phyloP scores from a whole-genome alignment of 148 eudicot genomes.

The Cornus florida region DNA sequence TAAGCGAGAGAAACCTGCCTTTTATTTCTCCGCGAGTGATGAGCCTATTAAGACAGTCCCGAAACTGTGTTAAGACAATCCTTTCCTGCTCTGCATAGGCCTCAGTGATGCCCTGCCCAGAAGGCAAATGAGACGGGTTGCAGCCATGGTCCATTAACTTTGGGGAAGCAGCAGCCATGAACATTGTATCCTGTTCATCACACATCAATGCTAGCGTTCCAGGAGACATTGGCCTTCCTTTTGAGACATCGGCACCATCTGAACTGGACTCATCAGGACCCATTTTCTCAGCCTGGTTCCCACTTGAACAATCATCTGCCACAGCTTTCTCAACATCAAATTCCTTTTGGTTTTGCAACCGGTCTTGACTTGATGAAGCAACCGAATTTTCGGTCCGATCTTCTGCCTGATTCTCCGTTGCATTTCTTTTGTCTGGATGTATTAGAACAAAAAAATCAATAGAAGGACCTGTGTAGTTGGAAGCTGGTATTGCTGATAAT shows the following conservation, averaged over 20 bases:
- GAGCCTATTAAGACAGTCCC: constrained; percentile 90
- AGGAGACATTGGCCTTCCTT: constrained; percentile 81
- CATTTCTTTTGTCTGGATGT: constrained; percentile 59
- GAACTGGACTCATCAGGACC: constrained; percentile 51
- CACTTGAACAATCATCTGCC: constrained; percentile 36
- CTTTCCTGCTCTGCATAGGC: constrained; percentile 84
- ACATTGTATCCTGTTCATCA: constrained; percentile 75
- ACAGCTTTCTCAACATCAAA: constrained; percentile 31
- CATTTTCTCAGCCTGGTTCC: constrained; percentile 41
- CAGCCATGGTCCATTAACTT: constrained; percentile 35
- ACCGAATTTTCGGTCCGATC: constrained; percentile 41
- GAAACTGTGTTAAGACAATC: constrained; percentile 72
- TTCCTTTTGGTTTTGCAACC: constrained; percentile 42
- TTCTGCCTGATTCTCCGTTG: constrained; percentile 42
- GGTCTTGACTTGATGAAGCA: constrained; percentile 39
- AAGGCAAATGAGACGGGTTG: constrained; percentile 38
- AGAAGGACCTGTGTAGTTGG: not conserved
- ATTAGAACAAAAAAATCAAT: constrained; percentile 5
- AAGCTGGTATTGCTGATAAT: not conserved
- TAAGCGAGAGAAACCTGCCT: constrained; percentile 43
- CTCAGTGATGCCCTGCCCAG: constrained; percentile 50
- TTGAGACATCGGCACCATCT: constrained; percentile 58
- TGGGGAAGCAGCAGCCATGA: constrained; percentile 51
- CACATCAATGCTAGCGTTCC: constrained; percentile 78
- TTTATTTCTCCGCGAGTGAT: constrained; percentile 84